Evolutionary conservation across 2,329 filamentous ascomycete species (phyloP), one percentile per base, ranked within the genome.

Genomic region (Arthrobotrys megalospora): DNA sequence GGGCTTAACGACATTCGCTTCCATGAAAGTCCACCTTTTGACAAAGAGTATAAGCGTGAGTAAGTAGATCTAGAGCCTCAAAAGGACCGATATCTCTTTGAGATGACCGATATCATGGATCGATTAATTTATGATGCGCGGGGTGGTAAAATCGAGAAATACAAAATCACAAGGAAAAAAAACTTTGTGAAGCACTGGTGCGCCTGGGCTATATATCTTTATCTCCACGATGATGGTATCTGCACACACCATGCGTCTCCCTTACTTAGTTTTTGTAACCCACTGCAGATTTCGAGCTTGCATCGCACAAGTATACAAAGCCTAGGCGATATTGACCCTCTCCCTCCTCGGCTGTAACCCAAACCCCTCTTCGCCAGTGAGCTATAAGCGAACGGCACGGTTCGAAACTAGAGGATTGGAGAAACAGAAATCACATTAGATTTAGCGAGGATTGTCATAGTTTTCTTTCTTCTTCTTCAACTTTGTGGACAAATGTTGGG

Each of bases 401-500:
- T 48, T 48, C 10, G 36, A 60, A 52, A 24, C 21, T 58, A 34
- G 36, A 60, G 7, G 24, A 43, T 47, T 38, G n/a, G 52, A 52
- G 36, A 38, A n/a, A n/a, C 21, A 66, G 53, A n/a, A 58, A 12
- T 1, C 16, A 8, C 41, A 21, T 43, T 12, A n/a, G 12, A 43
- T 12, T 69, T 58, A 62, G 50, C 63, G 62, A 50, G 34, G 21
- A 41, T 24, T 32, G 24, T 58, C 7, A 5, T n/a, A 34, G 48
- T 69, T 34, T 45, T 32, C 45, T 12, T 38, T 16, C 32, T 60
- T 38, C 36, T 38, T 66, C 4, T 16, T 60, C n/a, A 66, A 73
- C 60, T 72, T 72, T 72, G 62, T 66, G 62, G 47, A 60, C 48
- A 36, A 36, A 67, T 24, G 52, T 60, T 55, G 24, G 36, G 48